Evolutionary conservation across 768 basidiomycete species (phyloP).

Genomic region (Infundibulicybe gibba): DNA sequence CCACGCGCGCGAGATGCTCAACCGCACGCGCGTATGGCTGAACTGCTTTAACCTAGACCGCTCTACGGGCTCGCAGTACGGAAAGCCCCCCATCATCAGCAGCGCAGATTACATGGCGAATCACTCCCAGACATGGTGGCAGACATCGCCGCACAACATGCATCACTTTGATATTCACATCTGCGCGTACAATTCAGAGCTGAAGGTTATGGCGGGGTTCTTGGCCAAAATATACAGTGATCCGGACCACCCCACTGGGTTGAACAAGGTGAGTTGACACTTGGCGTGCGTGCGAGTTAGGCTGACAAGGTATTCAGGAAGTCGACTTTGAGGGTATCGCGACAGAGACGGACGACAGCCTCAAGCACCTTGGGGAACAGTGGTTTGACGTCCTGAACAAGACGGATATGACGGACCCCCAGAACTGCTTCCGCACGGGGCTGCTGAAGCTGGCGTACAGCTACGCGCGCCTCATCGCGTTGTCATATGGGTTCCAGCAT

Average conservation of each 20-base stretch:
- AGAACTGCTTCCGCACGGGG: slow-evolving; percentile 58
- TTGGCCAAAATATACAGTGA: slow-evolving; percentile 66
- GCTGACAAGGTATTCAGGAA: slow-evolving; percentile 30
- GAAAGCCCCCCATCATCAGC: slow-evolving; percentile 78
- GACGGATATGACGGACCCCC: slow-evolving; percentile 51
- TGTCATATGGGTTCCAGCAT: slow-evolving; percentile 78
- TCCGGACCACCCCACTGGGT: slow-evolving; percentile 67
- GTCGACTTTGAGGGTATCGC: slow-evolving; percentile 64
- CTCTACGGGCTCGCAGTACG: slow-evolving; percentile 85
- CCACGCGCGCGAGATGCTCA: slow-evolving; percentile 83
- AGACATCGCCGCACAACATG: slow-evolving; percentile 62
- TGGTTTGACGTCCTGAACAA: slow-evolving; percentile 56
- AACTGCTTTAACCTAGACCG: slow-evolving; percentile 91
- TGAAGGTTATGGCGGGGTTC: slow-evolving; percentile 62
- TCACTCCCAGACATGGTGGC: slow-evolving; percentile 71
- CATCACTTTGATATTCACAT: slow-evolving; percentile 77
- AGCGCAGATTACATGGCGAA: slow-evolving; percentile 74
- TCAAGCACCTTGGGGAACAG: slow-evolving; percentile 47
- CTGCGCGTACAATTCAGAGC: slow-evolving; percentile 72
- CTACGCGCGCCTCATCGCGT: slow-evolving; percentile 64
- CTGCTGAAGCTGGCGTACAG: slow-evolving; percentile 60
- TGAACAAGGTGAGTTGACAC: slow-evolving; percentile 57
- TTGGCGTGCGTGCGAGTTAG: neutral
- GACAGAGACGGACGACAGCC: slow-evolving; percentile 63
- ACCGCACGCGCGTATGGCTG: slow-evolving; percentile 87